Evolutionary conservation across 2,329 filamentous ascomycete genomes (phyloP), one percentile per base, ranked within the genome.

Genomic region (Sporothrix curviconia): DNA sequence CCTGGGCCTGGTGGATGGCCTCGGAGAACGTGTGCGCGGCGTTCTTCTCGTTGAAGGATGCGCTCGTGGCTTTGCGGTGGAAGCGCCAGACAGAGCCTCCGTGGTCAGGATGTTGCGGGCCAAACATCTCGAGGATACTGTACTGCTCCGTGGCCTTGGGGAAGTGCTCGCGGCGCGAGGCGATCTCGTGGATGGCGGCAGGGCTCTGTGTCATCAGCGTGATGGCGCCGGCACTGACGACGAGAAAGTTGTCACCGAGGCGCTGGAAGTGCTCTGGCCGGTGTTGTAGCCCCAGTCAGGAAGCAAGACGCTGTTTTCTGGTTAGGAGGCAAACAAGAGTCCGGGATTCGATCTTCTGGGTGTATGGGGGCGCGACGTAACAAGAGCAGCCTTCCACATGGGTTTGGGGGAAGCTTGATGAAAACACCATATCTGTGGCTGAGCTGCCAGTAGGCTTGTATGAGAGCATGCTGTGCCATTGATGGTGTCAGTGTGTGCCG

Each of bases 1-100:
- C 77, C 60, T 79, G 72, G 0, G 86, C 80, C 72, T 92, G 87
- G 57, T 76, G 72, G 56, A 86, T 71, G 19, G 79, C 77, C 69
- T 87, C 84, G 40, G 70, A 71, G 70, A 84, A 88, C 7, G 86
- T 84, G 34, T 85, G 67, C 22, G 77, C 74, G 57, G 89, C 85
- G 68, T 90, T 92, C 71, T 80, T 84, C 72, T 92, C 89, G 58
- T 86, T 89, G 70, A 92, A 92, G 4, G 82, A 82, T 0, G 87
- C 83, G 28, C 84, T 81, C 0, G 84, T 86, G 43, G 85, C 79
- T 70, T 87, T 90, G 60, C 88, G 81, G 68, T 92, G 88, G 70
- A 81, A 78, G 32, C 84, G 83, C 89, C 87, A 92, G 28, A 79
- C 71, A 1, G 74, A 67, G 1, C 87, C 68, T 92, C 88, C 2